These are phyloP conservation scores for Teratosphaeria viscida DNA, from an alignment of 2,329 filamentous ascomycete species.

Conservation along the genomic window DNA sequence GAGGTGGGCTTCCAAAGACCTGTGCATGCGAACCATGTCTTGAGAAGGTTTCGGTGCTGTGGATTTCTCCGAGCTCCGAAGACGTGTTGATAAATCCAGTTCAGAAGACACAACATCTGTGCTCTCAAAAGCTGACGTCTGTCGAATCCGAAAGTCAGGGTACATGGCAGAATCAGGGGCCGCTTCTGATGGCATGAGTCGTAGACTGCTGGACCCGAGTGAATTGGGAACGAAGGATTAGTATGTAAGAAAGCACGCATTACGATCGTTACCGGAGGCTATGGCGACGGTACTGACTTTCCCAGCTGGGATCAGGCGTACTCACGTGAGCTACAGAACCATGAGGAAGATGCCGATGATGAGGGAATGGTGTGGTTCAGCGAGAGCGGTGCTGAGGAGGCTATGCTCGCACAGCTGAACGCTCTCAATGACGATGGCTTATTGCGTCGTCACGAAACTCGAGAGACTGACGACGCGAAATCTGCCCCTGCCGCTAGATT, in stretches of 20 bases:
- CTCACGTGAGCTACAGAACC: slow-evolving; percentile 58
- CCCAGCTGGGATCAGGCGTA: slow-evolving; percentile 53
- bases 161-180: not conserved
- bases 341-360: slow-evolving; percentile 61
- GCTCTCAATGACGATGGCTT: slow-evolving; percentile 42
- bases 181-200: not conserved
- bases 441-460: slow-evolving; percentile 27
- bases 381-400: slow-evolving; percentile 77
- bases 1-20: not conserved
- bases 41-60: not conserved
- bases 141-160: not conserved
- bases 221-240: slow-evolving; percentile 83
- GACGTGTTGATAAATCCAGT: not conserved
- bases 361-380: slow-evolving; percentile 94
- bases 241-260: slow-evolving; percentile 41
- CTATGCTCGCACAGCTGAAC: slow-evolving; percentile 56
- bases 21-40: not conserved
- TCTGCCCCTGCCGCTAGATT: slow-evolving; percentile 43
- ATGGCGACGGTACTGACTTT: not conserved
- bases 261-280: slow-evolving; percentile 1
- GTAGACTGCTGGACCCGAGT: slow-evolving; percentile 55
- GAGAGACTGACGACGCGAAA: not conserved
- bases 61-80: not conserved
- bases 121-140: too few relatives aligned
- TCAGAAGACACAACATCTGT: not conserved